Conservation (phyloP, 306 rosid genomes). For the Alnus glutinosa region DNA sequence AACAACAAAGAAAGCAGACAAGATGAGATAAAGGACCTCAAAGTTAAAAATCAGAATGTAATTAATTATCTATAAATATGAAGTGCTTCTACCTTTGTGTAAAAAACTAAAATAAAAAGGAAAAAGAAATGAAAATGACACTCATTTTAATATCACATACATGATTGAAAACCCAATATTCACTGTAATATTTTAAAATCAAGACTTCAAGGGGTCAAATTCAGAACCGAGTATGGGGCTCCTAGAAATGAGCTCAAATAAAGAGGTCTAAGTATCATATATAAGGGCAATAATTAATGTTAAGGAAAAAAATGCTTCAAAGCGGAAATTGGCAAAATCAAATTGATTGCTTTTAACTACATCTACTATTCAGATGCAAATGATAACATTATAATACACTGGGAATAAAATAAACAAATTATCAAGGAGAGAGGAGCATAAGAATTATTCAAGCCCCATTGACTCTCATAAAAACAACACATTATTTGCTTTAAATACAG, state of each 20-base stretch:
- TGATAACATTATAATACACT: neutral
- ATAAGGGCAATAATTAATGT: neutral
- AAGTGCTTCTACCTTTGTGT: neutral
- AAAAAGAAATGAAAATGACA: neutral
- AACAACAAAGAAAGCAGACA: conserved; percentile 20
- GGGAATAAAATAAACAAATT: neutral
- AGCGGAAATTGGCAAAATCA: neutral
- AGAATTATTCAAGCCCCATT: neutral
- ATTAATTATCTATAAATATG: neutral
- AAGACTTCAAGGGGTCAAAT: neutral
- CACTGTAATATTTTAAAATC: neutral
- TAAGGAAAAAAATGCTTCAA: neutral
- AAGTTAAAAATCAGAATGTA: neutral
- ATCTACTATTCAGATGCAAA: neutral
- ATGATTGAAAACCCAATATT: neutral
- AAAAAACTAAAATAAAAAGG: neutral
- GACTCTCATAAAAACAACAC: neutral
- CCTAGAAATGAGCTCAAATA: neutral
- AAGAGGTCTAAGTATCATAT: neutral
- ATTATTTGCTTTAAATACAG: neutral
- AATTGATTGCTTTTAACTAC: neutral
- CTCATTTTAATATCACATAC: neutral
- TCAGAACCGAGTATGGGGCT: neutral
- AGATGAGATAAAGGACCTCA: conserved; percentile 18
- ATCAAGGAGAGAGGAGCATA: neutral